Conservation (phyloP, 805 yeast species). For the Hanseniaspora lachancei region DNA sequence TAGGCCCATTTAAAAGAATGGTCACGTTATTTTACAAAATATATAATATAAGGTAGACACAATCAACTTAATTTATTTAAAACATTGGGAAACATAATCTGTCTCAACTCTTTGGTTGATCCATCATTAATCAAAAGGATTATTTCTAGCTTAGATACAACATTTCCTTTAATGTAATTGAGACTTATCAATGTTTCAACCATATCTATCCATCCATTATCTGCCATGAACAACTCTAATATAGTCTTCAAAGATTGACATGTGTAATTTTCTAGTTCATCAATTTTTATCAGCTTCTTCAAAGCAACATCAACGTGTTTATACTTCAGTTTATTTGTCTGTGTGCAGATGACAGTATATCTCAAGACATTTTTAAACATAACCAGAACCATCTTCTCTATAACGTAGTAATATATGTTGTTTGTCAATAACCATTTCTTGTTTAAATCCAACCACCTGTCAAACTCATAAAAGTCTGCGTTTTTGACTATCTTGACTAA, state of each 20-base stretch:
- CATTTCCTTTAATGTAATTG: constrained; percentile 6
- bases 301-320: constrained; percentile 13
- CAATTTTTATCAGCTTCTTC: background rate
- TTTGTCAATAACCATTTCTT: constrained; percentile 24
- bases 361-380: constrained; percentile 30
- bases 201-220: constrained; percentile 9
- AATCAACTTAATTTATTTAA: background rate
- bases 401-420: constrained; percentile 27
- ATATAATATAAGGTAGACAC: background rate
- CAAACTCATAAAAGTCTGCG: constrained; percentile 33
- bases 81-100: constrained; percentile 3
- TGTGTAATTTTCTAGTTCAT: background rate
- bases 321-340: constrained; percentile 22
- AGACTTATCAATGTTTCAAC: constrained; percentile 7
- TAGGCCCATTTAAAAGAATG: too few species aligned
- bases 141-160: background rate
- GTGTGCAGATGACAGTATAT: constrained; percentile 18
- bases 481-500: constrained; percentile 29
- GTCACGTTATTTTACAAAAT: background rate
- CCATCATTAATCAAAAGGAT: constrained; percentile 5
- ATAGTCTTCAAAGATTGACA: background rate
- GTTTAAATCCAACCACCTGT: constrained; percentile 24
- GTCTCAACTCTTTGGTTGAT: background rate
- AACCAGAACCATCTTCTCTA: constrained; percentile 33
- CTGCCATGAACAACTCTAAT: background rate